Conservation (phyloP, 2,329 filamentous ascomycete species). For the Trichoderma simmonsii region DNA sequence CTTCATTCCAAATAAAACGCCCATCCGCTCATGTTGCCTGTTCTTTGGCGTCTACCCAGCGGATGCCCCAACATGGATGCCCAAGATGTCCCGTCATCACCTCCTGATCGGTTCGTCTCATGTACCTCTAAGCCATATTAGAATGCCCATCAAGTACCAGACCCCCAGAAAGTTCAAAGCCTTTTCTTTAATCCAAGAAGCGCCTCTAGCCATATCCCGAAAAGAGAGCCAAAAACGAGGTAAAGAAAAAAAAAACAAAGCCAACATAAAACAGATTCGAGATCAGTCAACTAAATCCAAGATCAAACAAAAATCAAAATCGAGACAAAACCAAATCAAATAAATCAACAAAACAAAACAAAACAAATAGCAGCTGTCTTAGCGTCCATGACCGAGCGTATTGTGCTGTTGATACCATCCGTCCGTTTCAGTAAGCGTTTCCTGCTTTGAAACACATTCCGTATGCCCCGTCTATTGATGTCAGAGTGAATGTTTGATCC, state of each 20-base stretch:
- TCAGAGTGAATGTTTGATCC: not conserved
- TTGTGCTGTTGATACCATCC: conserved; percentile 12
- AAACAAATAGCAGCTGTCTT: conserved; percentile 7
- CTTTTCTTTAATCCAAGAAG: conserved; percentile 17
- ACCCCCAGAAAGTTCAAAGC: not conserved
- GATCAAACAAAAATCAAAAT: not conserved
- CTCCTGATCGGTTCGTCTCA: not conserved
- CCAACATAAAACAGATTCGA: not conserved
- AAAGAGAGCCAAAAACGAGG: not conserved
- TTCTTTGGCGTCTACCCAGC: not conserved
- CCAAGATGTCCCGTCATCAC: not conserved
- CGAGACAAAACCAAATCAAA: not conserved
- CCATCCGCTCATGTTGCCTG: not conserved
- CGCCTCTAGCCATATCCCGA: conserved; percentile 15
- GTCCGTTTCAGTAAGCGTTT: not conserved
- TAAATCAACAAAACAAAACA: conserved; percentile 13
- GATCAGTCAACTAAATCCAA: not conserved
- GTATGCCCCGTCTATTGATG: conserved; percentile 3
- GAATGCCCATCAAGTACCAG: not conserved
- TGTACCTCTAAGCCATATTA: conserved; percentile 5
- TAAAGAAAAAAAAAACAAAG: not conserved
- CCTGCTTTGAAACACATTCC: not conserved
- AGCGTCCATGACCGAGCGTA: conserved; percentile 2
- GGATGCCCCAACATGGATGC: not conserved
- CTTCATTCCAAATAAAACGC: not conserved